phyloP scores from a whole-genome alignment of 2,329 filamentous ascomycete genomes.

The Clonostachys solani region DNA sequence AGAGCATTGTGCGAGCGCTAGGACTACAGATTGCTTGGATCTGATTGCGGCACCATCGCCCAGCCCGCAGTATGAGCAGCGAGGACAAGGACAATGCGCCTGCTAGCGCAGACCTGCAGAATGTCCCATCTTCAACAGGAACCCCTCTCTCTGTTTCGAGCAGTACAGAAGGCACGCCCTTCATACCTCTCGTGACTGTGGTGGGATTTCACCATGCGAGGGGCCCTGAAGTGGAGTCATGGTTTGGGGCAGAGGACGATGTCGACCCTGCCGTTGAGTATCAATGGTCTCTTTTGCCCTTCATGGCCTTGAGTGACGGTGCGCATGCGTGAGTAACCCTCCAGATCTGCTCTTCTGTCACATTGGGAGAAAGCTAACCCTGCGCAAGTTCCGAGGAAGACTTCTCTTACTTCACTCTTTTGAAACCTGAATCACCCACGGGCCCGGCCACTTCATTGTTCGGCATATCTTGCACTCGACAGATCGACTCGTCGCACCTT shows the following conservation, averaged over 20 bases:
- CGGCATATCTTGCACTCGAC: conserved; percentile 91
- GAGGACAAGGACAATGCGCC: conserved; percentile 15
- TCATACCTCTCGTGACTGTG: conserved; percentile 69
- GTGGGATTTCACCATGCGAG: conserved; percentile 82
- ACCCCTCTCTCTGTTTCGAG: background rate
- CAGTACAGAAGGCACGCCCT: conserved; percentile 17
- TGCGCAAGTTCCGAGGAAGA: conserved; percentile 73
- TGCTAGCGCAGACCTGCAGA: conserved; percentile 6
- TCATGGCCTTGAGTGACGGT: conserved; percentile 95
- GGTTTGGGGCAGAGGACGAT: conserved; percentile 75
- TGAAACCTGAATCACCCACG: conserved; percentile 52
- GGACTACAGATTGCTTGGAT: no score
- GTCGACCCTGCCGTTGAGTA: conserved; percentile 77
- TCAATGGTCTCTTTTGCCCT: conserved; percentile 87
- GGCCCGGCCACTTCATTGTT: conserved; percentile 77
- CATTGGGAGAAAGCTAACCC: conserved; percentile 8
- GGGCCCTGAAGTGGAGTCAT: conserved; percentile 90
- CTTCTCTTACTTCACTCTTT: conserved; percentile 96
- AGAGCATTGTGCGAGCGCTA: no score
- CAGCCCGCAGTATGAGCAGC: conserved; percentile 16
- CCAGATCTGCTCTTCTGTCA: background rate
- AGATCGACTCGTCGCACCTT: conserved; percentile 76
- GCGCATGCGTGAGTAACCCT: conserved; percentile 74
- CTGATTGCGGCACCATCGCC: no score
- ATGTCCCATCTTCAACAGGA: background rate